Conservation (phyloP, 2,329 filamentous ascomycete genomes). For the Aspergillus terreus region DNA sequence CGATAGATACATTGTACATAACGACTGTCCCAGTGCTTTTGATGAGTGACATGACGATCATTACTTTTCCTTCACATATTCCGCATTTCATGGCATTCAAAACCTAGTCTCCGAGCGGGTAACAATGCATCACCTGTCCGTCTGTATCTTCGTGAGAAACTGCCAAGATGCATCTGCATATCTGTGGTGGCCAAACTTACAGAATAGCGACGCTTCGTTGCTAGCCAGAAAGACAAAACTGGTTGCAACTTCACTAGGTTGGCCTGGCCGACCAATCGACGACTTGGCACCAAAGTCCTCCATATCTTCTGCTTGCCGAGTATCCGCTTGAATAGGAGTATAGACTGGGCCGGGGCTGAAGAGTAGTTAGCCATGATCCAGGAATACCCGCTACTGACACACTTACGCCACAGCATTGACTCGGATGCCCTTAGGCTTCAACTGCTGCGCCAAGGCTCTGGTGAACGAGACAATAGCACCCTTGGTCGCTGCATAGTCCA, state of each 20-base stretch:
- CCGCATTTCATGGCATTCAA: background rate
- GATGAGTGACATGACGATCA: too few species aligned
- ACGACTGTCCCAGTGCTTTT: too few species aligned
- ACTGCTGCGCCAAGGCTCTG: constrained; percentile 49
- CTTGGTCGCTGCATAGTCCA: constrained; percentile 58
- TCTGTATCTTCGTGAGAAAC: constrained; percentile 16
- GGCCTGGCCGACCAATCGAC: constrained; percentile 31
- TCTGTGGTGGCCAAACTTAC: constrained; percentile 19
- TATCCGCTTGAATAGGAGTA: constrained; percentile 34
- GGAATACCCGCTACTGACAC: background rate
- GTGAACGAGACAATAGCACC: constrained; percentile 58
- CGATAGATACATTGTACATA: background rate
- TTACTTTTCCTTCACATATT: background rate
- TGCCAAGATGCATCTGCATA: background rate
- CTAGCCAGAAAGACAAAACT: constrained; percentile 39
- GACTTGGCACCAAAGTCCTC: constrained; percentile 26
- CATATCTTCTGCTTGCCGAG: constrained; percentile 33
- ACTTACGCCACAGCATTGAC: constrained; percentile 47
- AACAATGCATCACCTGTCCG: constrained; percentile 34
- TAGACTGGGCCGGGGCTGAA: constrained; percentile 31
- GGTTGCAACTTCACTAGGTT: constrained; percentile 39
- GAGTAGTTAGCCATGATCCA: background rate
- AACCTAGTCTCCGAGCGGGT: constrained; percentile 31
- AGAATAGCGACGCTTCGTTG: constrained; percentile 31
- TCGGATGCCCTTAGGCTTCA: constrained; percentile 55